A percentile compares a stretch with the other conserved stretches of the same genome.
phyloP scores from a whole-genome alignment of 805 yeast genomes.

The Jamesozyma lodderae region DNA sequence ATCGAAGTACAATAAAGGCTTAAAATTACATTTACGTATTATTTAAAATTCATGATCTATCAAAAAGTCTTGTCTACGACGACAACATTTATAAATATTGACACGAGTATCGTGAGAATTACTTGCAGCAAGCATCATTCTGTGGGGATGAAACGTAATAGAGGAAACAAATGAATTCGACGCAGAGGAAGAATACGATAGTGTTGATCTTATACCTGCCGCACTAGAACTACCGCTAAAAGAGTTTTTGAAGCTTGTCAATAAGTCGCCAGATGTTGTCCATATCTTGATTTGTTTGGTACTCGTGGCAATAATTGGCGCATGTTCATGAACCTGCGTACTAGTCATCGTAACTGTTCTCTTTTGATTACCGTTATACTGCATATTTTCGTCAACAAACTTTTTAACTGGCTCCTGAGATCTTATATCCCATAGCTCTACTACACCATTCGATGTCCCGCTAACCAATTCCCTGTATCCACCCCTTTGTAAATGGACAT shows the following conservation, averaged over 20 bases:
- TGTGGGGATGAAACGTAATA: conserved; percentile 81
- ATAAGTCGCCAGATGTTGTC: conserved; percentile 73
- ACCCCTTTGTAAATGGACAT: conserved; percentile 93
- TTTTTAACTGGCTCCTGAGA: conserved; percentile 57
- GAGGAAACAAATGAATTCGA: conserved; percentile 46
- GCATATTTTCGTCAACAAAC: conserved; percentile 43
- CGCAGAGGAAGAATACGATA: conserved; percentile 17
- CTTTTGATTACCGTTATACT: conserved; percentile 20
- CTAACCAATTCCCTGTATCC: conserved; percentile 84
- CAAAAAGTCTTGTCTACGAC: background rate
- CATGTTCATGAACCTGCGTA: conserved; percentile 88
- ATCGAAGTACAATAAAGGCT: no score
- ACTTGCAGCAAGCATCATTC: conserved; percentile 85
- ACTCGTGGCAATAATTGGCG: conserved; percentile 87
- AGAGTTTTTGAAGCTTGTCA: conserved; percentile 48
- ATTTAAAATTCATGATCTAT: no score
- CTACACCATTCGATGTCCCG: conserved; percentile 73
- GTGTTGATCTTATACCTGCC: conserved; percentile 25
- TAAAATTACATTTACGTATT: no score
- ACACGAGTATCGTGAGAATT: conserved; percentile 70
- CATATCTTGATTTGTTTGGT: conserved; percentile 70
- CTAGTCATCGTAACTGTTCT: conserved; percentile 40
- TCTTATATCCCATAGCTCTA: conserved; percentile 88
- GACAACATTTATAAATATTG: conserved; percentile 45
- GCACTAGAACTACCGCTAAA: conserved; percentile 28